These are phyloP conservation scores for Aquilaria sinensis DNA, from an alignment of 345 rosid genomes.

Conservation along the genomic window DNA sequence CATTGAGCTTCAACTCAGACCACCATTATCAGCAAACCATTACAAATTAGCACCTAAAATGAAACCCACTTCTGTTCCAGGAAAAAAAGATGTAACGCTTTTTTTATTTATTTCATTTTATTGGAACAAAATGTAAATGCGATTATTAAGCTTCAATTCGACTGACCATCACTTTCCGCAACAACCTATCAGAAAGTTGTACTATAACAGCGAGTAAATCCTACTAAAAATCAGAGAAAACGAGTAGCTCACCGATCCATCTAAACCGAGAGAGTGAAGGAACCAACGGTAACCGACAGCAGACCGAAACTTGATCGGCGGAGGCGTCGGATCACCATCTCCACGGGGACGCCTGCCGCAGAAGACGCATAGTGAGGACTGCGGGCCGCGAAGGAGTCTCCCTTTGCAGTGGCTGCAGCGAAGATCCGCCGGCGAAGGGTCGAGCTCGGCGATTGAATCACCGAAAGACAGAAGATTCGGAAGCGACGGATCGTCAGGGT, in stretches of 20 bases:
- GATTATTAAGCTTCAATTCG: too few species aligned
- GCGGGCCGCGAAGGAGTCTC: slow-evolving; percentile 48
- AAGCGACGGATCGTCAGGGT: slow-evolving; percentile 34
- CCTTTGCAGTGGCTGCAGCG: slow-evolving; percentile 73
- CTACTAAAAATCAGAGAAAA: neutral
- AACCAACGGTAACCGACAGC: slow-evolving; percentile 59
- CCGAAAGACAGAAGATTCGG: slow-evolving; percentile 33
- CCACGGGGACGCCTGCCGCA: slow-evolving; percentile 47
- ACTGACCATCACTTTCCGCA: too few species aligned
- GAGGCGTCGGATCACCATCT: slow-evolving; percentile 37
- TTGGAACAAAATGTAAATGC: too few species aligned
- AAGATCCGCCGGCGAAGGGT: slow-evolving; percentile 54
- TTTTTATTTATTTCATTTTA: too few species aligned
- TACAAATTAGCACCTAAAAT: too few species aligned
- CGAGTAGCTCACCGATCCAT: slow-evolving; percentile 62
- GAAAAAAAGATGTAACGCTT: too few species aligned
- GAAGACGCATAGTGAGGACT: slow-evolving; percentile 69
- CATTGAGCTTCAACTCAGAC: too few species aligned
- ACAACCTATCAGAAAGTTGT: too few species aligned
- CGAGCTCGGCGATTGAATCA: slow-evolving; percentile 42
- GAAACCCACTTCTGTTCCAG: too few species aligned
- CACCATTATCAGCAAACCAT: too few species aligned
- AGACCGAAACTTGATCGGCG: slow-evolving; percentile 57
- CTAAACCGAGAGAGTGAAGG: slow-evolving; percentile 55
- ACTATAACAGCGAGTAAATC: too few species aligned